These are phyloP conservation scores for Lactarius indigo DNA, from an alignment of 768 basidiomycete species.

Conservation along the genomic window DNA sequence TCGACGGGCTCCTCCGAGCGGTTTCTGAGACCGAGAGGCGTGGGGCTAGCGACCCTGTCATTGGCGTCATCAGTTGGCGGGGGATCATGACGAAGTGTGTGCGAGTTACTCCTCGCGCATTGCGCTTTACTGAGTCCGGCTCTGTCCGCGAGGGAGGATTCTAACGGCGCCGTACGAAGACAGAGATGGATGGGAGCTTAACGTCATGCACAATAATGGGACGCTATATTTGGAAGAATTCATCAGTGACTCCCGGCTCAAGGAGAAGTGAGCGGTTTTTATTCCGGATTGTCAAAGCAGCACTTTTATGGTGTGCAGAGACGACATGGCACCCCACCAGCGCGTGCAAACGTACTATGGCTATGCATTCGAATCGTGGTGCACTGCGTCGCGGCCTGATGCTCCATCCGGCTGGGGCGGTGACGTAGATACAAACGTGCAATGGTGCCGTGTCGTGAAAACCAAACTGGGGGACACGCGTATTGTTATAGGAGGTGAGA, in stretches of 20 bases:
- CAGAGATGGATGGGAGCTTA: constrained; percentile 74
- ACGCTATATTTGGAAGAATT: constrained; percentile 78
- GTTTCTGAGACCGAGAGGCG: constrained; percentile 42
- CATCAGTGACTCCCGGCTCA: constrained; percentile 50
- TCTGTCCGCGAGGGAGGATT: constrained; percentile 52
- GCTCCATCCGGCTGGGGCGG: constrained; percentile 59
- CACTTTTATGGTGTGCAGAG: constrained; percentile 39
- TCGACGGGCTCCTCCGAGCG: constrained; percentile 66
- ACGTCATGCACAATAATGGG: constrained; percentile 72
- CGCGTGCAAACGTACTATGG: constrained; percentile 73
- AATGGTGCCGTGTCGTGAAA: constrained; percentile 89
- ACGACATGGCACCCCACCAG: constrained; percentile 61
- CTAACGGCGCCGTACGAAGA: constrained; percentile 81
- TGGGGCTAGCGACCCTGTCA: constrained; percentile 39
- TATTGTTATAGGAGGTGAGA: constrained; percentile 83
- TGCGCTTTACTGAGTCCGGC: constrained; percentile 23
- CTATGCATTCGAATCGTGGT: constrained; percentile 88
- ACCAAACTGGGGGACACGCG: constrained; percentile 73
- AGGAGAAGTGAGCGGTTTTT: constrained; percentile 53
- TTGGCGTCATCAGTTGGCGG: constrained; percentile 69
- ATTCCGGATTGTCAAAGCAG: neutral
- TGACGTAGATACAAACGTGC: constrained; percentile 82
- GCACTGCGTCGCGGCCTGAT: constrained; percentile 47
- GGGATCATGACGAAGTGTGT: constrained; percentile 82
- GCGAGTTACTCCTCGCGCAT: neutral